Conservation (phyloP, 116 monocot genomes). For the Thalassia testudinum region DNA sequence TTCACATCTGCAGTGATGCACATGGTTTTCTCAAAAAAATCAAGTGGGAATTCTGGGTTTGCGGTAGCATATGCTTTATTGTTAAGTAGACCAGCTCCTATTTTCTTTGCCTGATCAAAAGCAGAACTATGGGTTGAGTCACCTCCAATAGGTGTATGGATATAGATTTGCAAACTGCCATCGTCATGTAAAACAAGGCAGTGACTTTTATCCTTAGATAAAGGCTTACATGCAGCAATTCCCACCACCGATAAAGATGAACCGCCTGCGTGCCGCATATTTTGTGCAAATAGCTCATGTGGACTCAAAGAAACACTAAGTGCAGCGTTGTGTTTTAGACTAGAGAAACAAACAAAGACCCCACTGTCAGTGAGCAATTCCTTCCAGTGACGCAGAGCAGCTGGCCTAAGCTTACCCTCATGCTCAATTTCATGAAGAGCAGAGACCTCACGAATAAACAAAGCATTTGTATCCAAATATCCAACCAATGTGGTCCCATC, state of each 20-base stretch:
- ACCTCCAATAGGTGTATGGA: conserved; percentile 26
- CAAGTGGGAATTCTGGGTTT: conserved; percentile 93
- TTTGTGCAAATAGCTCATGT: conserved; percentile 54
- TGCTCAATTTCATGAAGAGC: conserved; percentile 59
- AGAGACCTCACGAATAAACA: conserved; percentile 35
- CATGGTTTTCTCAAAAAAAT: conserved; percentile 91
- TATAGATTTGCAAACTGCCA: conserved; percentile 88
- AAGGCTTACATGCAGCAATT: conserved; percentile 73
- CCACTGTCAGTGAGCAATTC: conserved; percentile 70
- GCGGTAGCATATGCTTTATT: conserved; percentile 47
- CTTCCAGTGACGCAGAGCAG: conserved; percentile 74
- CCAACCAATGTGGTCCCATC: conserved; percentile 71
- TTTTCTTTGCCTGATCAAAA: conserved; percentile 52
- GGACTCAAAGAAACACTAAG: conserved; percentile 33
- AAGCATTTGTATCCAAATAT: conserved; percentile 51
- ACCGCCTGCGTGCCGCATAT: conserved; percentile 63
- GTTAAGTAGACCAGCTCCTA: conserved; percentile 68
- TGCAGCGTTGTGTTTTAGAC: conserved; percentile 56
- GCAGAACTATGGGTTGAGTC: conserved; percentile 26
- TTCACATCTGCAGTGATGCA: conserved; percentile 81
- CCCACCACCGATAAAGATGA: conserved; percentile 74
- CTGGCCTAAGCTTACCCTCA: conserved; percentile 55
- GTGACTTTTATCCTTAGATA: conserved; percentile 77
- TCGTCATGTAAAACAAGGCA: conserved; percentile 89
- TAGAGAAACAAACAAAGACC: conserved; percentile 61